phyloP scores from a whole-genome alignment of 2,329 filamentous ascomycete species.

The Phyllosticta citriasiana region DNA sequence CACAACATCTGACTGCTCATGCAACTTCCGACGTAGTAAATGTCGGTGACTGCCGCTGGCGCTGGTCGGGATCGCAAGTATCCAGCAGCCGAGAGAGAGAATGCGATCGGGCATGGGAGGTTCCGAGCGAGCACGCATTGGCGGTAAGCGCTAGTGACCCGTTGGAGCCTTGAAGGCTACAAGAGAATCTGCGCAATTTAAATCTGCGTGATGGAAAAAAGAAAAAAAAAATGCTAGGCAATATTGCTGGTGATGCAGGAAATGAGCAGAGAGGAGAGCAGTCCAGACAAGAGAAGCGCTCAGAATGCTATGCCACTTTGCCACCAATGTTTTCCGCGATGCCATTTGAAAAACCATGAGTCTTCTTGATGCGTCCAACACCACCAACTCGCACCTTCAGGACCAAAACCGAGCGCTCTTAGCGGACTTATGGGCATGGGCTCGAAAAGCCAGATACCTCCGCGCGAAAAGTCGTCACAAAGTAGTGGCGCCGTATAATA shows the following conservation, averaged over 20 bases:
- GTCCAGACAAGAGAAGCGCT: background rate
- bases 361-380: conserved; percentile 43
- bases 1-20: background rate
- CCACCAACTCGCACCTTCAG: conserved; percentile 53
- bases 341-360: conserved; percentile 43
- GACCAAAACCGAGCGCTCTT: conserved; percentile 56
- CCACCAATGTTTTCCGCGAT: conserved; percentile 56
- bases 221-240: background rate
- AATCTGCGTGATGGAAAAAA: background rate
- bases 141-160: background rate
- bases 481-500: conserved; percentile 54
- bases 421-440: conserved; percentile 67
- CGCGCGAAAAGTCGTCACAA: conserved; percentile 64
- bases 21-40: background rate
- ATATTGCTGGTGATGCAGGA: background rate
- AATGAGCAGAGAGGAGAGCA: background rate
- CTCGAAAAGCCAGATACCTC: conserved; percentile 71
- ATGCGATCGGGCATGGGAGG: background rate
- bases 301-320: conserved; percentile 41
- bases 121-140: background rate
- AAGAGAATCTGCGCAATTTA: background rate
- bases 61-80: background rate
- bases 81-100: background rate
- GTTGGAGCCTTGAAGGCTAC: background rate
- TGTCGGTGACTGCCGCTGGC: background rate